Evolutionary conservation across 306 rosid genomes (phyloP).

Genomic region (Chamaecrista fasciculata): DNA sequence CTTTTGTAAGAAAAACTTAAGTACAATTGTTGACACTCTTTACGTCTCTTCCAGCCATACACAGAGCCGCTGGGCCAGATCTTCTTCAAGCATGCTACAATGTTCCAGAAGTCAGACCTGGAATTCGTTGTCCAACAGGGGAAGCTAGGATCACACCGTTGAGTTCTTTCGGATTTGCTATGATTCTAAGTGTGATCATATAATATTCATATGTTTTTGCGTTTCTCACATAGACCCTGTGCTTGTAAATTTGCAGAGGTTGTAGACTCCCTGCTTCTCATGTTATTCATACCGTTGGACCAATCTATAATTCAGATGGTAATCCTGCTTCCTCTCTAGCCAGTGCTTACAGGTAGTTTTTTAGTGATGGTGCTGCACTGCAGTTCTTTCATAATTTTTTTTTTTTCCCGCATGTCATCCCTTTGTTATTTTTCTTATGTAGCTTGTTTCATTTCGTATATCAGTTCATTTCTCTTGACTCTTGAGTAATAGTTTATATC

Average conservation of each 20-base stretch:
- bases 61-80: constrained; percentile 82
- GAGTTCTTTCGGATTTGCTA: constrained; percentile 25
- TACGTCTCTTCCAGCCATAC: constrained; percentile 55
- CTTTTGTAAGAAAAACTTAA: background rate
- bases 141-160: constrained; percentile 94
- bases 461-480: constrained; percentile 7
- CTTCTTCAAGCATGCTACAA: constrained; percentile 62
- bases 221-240: constrained; percentile 5
- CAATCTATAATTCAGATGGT: constrained; percentile 43
- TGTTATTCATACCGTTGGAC: constrained; percentile 88
- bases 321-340: constrained; percentile 61
- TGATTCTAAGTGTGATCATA: background rate
- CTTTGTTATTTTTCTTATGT: background rate
- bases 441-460: background rate
- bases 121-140: constrained; percentile 86
- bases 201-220: background rate
- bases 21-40: background rate
- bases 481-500: constrained; percentile 20
- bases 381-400: constrained; percentile 1
- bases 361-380: constrained; percentile 6
- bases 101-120: constrained; percentile 68
- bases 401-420: background rate
- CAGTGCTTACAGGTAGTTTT: constrained; percentile 68
- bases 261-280: constrained; percentile 70
- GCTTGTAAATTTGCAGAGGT: constrained; percentile 57